These are phyloP conservation scores for Debaryomyces nepalensis DNA, from an alignment of 1,139 yeast genomes.

Conservation along the genomic window DNA sequence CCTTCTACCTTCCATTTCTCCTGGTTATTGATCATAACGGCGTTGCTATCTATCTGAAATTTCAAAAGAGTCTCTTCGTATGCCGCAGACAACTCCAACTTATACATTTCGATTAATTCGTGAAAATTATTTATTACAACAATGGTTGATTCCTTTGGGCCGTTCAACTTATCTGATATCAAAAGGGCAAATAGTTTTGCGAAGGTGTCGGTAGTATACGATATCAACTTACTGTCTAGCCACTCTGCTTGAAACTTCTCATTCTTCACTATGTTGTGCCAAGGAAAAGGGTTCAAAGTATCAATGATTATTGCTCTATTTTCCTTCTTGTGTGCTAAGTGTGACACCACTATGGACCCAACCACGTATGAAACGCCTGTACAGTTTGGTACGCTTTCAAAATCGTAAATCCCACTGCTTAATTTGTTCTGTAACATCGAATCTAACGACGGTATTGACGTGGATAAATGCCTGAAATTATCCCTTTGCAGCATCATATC, in stretches of 20 bases:
- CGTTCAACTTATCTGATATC: constrained; percentile 16
- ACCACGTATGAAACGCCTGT: constrained; percentile 28
- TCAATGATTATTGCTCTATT: constrained; percentile 33
- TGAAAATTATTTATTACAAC: constrained; percentile 41
- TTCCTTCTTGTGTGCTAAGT: constrained; percentile 23
- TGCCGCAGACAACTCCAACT: constrained; percentile 36
- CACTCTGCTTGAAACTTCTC: constrained; percentile 26
- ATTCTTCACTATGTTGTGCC: constrained; percentile 25
- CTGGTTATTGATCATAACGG: constrained; percentile 24
- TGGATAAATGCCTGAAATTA: constrained; percentile 24
- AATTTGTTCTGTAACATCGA: constrained; percentile 20
- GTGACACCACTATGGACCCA: constrained; percentile 33
- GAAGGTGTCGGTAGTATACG: constrained; percentile 33
- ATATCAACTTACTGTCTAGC: constrained; percentile 20
- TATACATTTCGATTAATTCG: constrained; percentile 42
- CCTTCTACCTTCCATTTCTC: constrained; percentile 32
- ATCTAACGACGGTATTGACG: constrained; percentile 36
- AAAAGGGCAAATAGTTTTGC: constrained; percentile 30
- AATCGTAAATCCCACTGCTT: constrained; percentile 35
- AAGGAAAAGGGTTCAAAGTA: constrained; percentile 37
- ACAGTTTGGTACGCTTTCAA: constrained; percentile 44
- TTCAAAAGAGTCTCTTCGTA: constrained; percentile 44
- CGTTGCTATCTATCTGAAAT: constrained; percentile 36
- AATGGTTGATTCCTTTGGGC: constrained; percentile 20
- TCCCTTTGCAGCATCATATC: constrained; percentile 19